Evolutionary conservation across 148 eudicot species (phyloP).

Genomic region (Rhododendron ferrugineum): DNA sequence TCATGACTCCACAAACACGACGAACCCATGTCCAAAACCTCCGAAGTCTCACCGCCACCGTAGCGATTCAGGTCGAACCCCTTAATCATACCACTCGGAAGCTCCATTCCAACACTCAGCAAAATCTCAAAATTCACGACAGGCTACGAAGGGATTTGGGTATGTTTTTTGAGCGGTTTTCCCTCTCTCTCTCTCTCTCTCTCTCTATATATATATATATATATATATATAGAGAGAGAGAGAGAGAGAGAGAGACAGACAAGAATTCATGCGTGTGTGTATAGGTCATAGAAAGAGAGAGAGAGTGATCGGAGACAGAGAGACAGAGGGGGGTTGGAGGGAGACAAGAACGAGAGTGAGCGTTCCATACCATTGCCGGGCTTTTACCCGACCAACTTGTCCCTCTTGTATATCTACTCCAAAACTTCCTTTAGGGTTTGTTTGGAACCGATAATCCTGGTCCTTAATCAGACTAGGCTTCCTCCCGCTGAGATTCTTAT

Average conservation of each 20-base stretch:
- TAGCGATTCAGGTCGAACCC: conserved; percentile 21
- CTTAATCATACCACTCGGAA: conserved; percentile 14
- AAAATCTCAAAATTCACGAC: neutral
- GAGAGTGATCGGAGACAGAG: neutral
- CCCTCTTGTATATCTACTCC: neutral
- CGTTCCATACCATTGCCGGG: neutral
- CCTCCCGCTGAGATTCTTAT: no score
- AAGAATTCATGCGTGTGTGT: neutral
- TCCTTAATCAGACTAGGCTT: no score
- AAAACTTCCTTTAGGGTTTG: neutral
- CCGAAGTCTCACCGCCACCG: neutral
- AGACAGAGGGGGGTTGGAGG: conserved; percentile 6
- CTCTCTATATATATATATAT: neutral
- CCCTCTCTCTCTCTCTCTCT: neutral
- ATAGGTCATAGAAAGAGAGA: neutral
- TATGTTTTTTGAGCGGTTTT: neutral
- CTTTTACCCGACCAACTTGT: neutral
- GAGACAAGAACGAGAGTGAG: conserved; percentile 4
- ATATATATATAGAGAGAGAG: no score
- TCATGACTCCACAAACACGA: conserved; percentile 16
- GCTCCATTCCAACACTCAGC: conserved; percentile 37
- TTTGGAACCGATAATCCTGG: neutral
- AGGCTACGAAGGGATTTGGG: conserved; percentile 3
- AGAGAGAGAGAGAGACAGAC: neutral
- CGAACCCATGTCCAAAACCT: conserved; percentile 15